Evolutionary conservation across 768 basidiomycete species (phyloP).

Genomic region (Mycena alexandri): DNA sequence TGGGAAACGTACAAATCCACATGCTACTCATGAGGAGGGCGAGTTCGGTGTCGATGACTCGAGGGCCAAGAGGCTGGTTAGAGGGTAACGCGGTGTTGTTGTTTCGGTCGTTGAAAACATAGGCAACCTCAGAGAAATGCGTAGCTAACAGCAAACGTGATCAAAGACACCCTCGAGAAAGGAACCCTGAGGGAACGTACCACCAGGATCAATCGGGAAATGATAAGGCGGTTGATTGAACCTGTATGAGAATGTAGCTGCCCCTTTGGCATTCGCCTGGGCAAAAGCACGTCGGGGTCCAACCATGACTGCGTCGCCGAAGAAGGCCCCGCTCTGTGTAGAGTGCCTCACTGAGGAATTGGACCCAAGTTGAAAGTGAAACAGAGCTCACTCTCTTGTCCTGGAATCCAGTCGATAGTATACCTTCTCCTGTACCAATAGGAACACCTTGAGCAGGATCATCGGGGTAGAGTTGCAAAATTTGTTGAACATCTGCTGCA

Average conservation of each 20-base stretch:
- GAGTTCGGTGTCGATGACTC: slow-evolving; percentile 29
- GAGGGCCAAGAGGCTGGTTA: slow-evolving; percentile 32
- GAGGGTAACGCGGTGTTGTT: slow-evolving; percentile 28
- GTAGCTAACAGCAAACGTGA: slow-evolving; percentile 29
- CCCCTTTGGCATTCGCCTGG: slow-evolving; percentile 30
- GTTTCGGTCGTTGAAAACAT: slow-evolving; percentile 32
- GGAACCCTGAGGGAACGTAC: slow-evolving; percentile 26
- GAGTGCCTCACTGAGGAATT: slow-evolving; percentile 25
- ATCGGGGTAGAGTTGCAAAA: slow-evolving; percentile 32
- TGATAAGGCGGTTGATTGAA: slow-evolving; percentile 30
- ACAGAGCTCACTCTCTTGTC: slow-evolving; percentile 29
- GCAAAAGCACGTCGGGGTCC: slow-evolving; percentile 31
- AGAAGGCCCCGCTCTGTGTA: slow-evolving; percentile 28
- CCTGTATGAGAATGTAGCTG: slow-evolving; percentile 31
- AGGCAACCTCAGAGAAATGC: slow-evolving; percentile 27
- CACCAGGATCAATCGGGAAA: slow-evolving; percentile 24
- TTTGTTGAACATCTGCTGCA: slow-evolving; percentile 30
- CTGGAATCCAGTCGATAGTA: slow-evolving; percentile 30
- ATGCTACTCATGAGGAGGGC: slow-evolving; percentile 31
- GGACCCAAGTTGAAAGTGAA: slow-evolving; percentile 28
- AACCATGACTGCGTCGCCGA: slow-evolving; percentile 31
- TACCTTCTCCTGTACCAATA: slow-evolving; percentile 31
- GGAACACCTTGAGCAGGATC: slow-evolving; percentile 33
- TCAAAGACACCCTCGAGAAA: slow-evolving; percentile 27
- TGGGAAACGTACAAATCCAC: slow-evolving; percentile 29